Evolutionary conservation across 2,329 filamentous ascomycete genomes (phyloP), one percentile per base, ranked within the genome.

Genomic region (Penicillium sclerotiorum): DNA sequence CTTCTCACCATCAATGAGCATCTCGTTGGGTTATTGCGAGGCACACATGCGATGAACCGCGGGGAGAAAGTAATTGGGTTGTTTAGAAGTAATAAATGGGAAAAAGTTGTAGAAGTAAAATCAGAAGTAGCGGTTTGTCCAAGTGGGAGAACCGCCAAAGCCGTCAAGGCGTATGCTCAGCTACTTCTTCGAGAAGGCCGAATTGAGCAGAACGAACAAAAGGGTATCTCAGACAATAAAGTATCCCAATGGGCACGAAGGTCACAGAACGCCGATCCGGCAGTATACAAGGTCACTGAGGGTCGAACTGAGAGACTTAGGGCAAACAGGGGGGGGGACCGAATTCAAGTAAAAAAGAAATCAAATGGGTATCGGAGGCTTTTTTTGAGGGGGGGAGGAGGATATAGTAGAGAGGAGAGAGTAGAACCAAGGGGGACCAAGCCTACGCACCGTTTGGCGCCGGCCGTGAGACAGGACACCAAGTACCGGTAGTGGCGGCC

Each of bases 1-100:
- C 80, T 97, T 97, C 80, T 96, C 90, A 74, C 93, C 93, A 81
- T 96, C 86, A 73, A 92, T 89, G 72, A 92, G 81, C 89, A 92
- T 92, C 60, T 59, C 62, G 63, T 61, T 61, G 33, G 64, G 63
- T 67, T 66, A 67, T 66, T 71, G 63, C 53, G 55, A 58, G 50
- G 60, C 53, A 65, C 61, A 70, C 69, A 72, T 72, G 69, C 69
- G 69, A 72, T 60, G 62, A 68, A 63, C 67, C 67, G 68, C 69
- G 60, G 59, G 50, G n/a, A n/a, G n/a, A n/a, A n/a, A n/a, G n/a
- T n/a, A n/a, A 45, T 36, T 5, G 21, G 30, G n/a, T 45, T 51
- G 50, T 53, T 37, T 49, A 41, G 50, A 50, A 40, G 49, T 51
- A 58, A 55, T 38, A 55, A 56, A 54, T 49, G 52, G 27, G 35